Evolutionary conservation across 2,329 filamentous ascomycete species (phyloP), one percentile per base, ranked within the genome.

Genomic region (Emergomyces orientalis): DNA sequence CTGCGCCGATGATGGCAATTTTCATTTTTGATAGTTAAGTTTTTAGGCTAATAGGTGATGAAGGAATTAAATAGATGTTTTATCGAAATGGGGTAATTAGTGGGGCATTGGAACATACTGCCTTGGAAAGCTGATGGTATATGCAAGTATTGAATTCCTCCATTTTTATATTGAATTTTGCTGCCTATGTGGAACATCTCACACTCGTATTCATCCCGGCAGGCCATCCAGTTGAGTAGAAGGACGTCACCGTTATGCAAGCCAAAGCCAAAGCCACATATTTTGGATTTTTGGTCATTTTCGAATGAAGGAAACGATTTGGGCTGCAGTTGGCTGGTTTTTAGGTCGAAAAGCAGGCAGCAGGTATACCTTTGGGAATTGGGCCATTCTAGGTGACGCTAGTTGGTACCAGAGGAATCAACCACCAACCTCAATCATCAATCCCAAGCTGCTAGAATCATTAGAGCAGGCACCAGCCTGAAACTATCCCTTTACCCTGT

Each of bases 1-100:
- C 77, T 17, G 69, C 77, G n/a, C 77, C 77, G 45, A 79, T 69
- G 17, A 79, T 78, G 27, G 74, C 69, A 45, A 79, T 76, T 63
- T 76, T 77, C 76, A 78, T 78, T n/a, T 25, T 59, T 47, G 14
- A 11, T 54, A 34, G 30, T 22, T 8, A 47, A 47, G 27, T 27
- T 3, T 25, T 4, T 3, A 52, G 30, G 49, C 13, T 3, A 14
- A n/a, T 52, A 30, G 27, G 27, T 1, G 51, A 54, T 54, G 17
- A 54, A 32, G 34, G 13, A 17, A 49, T 22, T 25, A 2, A 22
- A 27, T 49, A 49, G 11, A 49, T 25, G 13, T 25, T 49, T 19
- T 25, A 22, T 27, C 13, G 22, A 49, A 14, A 49, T 22, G 8
- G 13, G 22, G 13, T 27, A 27, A 25, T 49, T 22, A 27, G 45